Evolutionary conservation across 805 yeast genomes (phyloP), one percentile per base, ranked within the genome.

Genomic region (Metschnikowia lunata): DNA sequence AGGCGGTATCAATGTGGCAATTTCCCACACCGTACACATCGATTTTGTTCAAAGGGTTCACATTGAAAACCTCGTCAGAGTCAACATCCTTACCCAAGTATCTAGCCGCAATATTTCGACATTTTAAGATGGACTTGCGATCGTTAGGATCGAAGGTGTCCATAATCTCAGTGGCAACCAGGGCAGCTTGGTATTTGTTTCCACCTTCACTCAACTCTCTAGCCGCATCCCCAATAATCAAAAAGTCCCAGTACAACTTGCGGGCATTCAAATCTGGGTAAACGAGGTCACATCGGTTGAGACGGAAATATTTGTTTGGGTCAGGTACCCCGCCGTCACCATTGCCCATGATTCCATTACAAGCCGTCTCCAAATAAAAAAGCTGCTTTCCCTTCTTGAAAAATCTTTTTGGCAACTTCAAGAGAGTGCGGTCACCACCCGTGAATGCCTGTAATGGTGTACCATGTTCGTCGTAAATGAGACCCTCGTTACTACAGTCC

Each of bases 1-100:
- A 91, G 12, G 98, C 98, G 13, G 98, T 91, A 59, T 91, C 99
- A 55, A 90, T 90, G 63, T 90, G 98, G 62, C 98, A 93, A 62
- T 93, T 87, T 35, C 99, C 99, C 52, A 93, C 76, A 8, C 87
- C 96, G 63, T 71, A 84, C 9, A 90, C 96, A 45, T 83, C 82
- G 46, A 78, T 64, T 42, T 45, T 68, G 27, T 72, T 69, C 48
- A 75, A 72, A 7, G 63, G 54, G 18, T 52, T 44, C 14, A 34
- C 43, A n/a, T 48, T 44, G 41, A 33, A 54, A 1, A 91, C 97
- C 9, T 74, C 73, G 12, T 77, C 76, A 5, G 83, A 71, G 60
- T 89, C 86, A 32, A 79, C 71, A 36, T 79, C 71, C 2, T 69
- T 52, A 35, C 97, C 97, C 41, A 91, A 68, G 56, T 73, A 83